Base-by-base conservation (phyloP, 768 basidiomycete genomes). In the Lentinus brumalis region DNA sequence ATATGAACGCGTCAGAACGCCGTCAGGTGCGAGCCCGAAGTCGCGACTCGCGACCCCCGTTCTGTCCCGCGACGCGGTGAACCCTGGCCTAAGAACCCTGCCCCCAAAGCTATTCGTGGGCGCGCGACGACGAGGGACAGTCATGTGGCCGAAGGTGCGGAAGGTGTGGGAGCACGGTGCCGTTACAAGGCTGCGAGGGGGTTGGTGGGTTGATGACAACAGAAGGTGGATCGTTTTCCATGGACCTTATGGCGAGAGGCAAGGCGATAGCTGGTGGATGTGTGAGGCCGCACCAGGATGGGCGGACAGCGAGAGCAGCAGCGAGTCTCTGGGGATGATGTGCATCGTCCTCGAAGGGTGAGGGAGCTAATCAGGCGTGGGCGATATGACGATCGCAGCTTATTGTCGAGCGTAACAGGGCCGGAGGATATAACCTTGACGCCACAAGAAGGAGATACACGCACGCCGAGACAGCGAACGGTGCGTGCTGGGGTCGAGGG, bases 61-160 rank as follows among this genome's bases (percentile, higher is more conserved):
- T 26, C 21, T 26, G 21, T 26, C 21, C 21, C 21, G 21, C 21
- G 35, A 35, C 11, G 35, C 7, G 35, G 16, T 32, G 38, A 21
- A 53, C 21, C 38, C 38, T 35, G 35, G 35, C 35, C 35, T 35
- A 35, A 35, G 35, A 11, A 26, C 11, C 35, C 35, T 35, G 44
- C 14, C n/a, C 8, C 16, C 15, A 21, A 21, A 45, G 44, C 16
- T 45, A 45, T 45, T 45, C 21, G 47, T 47, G 46, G 35, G 21
- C 8, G 46, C 21, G 53, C 29, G 44, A 15, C 18, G 21, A 21
- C 9, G 44, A 45, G 10, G 47, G 26, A 14, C 35, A n/a, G 53
- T 60, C 59, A 60, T 45, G 53, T 60, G 59, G 59, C 18, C 30
- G n/a, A 16, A 40, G 16, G 59, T 60, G 59, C 55, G 59, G 59